A percentile compares a stretch with the other conserved stretches of the same genome.
Evolutionary conservation across 495 filamentous ascomycete genomes (phyloP).

Genomic region (Extremus antarcticus): DNA sequence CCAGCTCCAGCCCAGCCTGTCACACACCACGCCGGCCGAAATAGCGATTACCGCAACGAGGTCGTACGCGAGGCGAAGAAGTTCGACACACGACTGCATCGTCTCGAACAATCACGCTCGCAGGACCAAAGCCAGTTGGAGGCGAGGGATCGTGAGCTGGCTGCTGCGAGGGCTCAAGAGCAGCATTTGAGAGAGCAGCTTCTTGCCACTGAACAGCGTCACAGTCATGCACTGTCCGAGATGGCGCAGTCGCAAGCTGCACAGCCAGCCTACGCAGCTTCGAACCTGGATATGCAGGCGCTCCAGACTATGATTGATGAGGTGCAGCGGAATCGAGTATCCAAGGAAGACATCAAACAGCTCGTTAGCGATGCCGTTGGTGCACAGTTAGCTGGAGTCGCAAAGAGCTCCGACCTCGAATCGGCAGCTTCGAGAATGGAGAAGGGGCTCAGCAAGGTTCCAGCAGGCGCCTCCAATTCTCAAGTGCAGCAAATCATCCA

Average conservation of each 20-base stretch:
- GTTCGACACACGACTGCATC: not conserved
- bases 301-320: slow-evolving; percentile 5
- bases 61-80: too few species aligned
- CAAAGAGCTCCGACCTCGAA: not conserved
- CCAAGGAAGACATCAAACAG: not conserved
- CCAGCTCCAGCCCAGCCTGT: too few species aligned
- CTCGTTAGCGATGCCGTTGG: not conserved
- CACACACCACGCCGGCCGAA: too few species aligned
- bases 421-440: slow-evolving; percentile 1
- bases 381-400: slow-evolving; percentile 1
- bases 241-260: slow-evolving; percentile 1
- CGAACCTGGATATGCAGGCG: not conserved
- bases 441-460: slow-evolving; percentile 1
- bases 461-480: not conserved
- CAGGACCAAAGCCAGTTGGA: not conserved
- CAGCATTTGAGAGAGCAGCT: not conserved
- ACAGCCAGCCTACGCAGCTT: not conserved
- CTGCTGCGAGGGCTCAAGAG: not conserved
- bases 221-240: not conserved
- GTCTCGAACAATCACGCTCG: not conserved
- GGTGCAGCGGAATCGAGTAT: not conserved
- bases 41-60: too few species aligned
- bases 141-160: not conserved
- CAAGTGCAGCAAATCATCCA: slow-evolving; percentile 1
- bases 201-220: slow-evolving; percentile 1